Evolutionary conservation across 163 green algal genomes (phyloP).

Genomic region (Chloromonas sp.): DNA sequence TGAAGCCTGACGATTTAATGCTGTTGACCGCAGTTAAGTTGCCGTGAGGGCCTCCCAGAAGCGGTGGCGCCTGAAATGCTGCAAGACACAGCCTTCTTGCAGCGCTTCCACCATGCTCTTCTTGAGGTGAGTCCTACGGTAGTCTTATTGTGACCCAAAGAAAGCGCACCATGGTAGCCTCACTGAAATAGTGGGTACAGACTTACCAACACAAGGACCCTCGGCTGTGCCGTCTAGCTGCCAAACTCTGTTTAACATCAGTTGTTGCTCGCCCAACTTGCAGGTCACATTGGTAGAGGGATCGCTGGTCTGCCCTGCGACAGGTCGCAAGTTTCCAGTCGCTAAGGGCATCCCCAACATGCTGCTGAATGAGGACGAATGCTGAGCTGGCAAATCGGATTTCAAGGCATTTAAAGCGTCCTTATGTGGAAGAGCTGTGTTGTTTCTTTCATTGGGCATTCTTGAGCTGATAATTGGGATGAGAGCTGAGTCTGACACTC

Average conservation of each 20-base stretch:
- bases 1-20: too few relatives aligned
- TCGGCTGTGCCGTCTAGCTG: too few relatives aligned
- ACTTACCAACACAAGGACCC: too few relatives aligned
- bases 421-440: too few relatives aligned
- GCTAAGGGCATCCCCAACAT: slow-evolving; percentile 93
- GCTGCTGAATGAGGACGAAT: slow-evolving; percentile 92
- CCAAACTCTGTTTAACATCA: too few relatives aligned
- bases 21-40: slow-evolving; percentile 34
- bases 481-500: too few relatives aligned
- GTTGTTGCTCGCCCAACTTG: not conserved
- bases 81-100: slow-evolving; percentile 76
- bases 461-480: too few relatives aligned
- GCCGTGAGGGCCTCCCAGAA: slow-evolving; percentile 58
- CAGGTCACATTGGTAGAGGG: slow-evolving; percentile 84
- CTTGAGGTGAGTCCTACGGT: slow-evolving; percentile 69
- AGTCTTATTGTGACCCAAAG: too few relatives aligned
- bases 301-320: slow-evolving; percentile 86
- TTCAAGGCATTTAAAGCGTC: too few relatives aligned
- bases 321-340: slow-evolving; percentile 80
- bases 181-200: too few relatives aligned
- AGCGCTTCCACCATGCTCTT: slow-evolving; percentile 86
- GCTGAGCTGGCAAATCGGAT: slow-evolving; percentile 12
- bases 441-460: too few relatives aligned
- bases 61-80: slow-evolving; percentile 50
- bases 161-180: too few relatives aligned